A percentile compares a stretch with the other conserved stretches of the same genome.
phyloP scores from a whole-genome alignment of 768 basidiomycete genomes.

The Tulasnella sp. region DNA sequence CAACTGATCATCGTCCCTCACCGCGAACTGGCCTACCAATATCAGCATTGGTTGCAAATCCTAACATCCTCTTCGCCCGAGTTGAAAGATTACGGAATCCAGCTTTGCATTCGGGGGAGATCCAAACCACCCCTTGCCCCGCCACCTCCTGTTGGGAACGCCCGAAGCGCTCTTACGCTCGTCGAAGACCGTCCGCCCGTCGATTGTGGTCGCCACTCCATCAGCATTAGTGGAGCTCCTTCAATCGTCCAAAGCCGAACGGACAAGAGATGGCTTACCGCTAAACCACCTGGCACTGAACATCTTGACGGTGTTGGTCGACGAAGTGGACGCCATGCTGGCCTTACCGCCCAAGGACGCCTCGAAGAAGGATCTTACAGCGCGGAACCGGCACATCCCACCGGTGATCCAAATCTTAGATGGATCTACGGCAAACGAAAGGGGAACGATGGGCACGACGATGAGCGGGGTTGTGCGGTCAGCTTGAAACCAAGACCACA shows the following conservation, averaged over 20 bases:
- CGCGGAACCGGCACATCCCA: constrained; percentile 6
- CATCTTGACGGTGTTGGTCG: constrained; percentile 5
- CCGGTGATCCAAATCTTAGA: constrained; percentile 6
- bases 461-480: neutral
- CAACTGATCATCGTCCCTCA: constrained; percentile 17
- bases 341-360: constrained; percentile 2
- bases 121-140: constrained; percentile 3
- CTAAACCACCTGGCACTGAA: neutral
- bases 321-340: constrained; percentile 15
- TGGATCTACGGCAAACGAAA: neutral
- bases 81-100: neutral
- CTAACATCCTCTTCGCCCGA: constrained; percentile 1
- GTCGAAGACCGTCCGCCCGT: neutral
- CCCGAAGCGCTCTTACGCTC: constrained; percentile 1
- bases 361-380: neutral
- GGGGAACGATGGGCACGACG: neutral
- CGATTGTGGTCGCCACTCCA: constrained; percentile 10
- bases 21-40: constrained; percentile 17
- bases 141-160: neutral
- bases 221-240: neutral
- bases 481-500: constrained; percentile 9
- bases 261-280: neutral
- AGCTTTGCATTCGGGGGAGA: constrained; percentile 21
- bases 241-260: neutral
- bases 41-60: constrained; percentile 14